Conservation (phyloP, 164 flowering plant species). For the Paratinospora sagittata region DNA sequence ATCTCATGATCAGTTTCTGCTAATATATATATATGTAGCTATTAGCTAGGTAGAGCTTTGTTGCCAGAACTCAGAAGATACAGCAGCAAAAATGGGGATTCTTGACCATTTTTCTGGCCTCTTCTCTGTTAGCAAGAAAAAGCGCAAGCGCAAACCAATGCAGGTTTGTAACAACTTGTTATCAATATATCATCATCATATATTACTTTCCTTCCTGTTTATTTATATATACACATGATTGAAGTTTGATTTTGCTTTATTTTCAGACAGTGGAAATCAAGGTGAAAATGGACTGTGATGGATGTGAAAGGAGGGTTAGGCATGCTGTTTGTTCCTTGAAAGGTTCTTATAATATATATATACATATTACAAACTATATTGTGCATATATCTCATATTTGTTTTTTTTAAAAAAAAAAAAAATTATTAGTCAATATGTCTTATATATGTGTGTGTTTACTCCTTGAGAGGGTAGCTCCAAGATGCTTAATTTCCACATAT, state of each 20-base stretch:
- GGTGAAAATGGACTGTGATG: conserved; percentile 5
- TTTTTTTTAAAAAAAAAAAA: too few relatives aligned
- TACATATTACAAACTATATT: too few relatives aligned
- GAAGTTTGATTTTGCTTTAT: neutral
- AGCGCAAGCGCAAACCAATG: neutral
- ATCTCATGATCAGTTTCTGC: neutral
- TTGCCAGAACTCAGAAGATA: neutral
- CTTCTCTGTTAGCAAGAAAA: conserved; percentile 2
- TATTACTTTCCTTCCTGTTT: too few relatives aligned
- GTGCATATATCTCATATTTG: too few relatives aligned
- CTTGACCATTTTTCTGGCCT: neutral
- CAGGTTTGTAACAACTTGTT: neutral
- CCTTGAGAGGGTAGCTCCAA: too few relatives aligned
- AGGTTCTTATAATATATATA: neutral
- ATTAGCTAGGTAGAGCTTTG: neutral
- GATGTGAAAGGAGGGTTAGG: conserved; percentile 1
- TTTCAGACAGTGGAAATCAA: neutral
- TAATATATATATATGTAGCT: neutral
- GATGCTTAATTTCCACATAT: too few relatives aligned
- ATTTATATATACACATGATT: neutral
- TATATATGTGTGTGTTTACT: too few relatives aligned
- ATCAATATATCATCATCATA: too few relatives aligned
- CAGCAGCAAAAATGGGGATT: neutral
- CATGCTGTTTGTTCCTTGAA: neutral
- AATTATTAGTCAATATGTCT: too few relatives aligned